These are phyloP conservation scores for Candida pini DNA, from an alignment of 805 yeast genomes.

Conservation along the genomic window DNA sequence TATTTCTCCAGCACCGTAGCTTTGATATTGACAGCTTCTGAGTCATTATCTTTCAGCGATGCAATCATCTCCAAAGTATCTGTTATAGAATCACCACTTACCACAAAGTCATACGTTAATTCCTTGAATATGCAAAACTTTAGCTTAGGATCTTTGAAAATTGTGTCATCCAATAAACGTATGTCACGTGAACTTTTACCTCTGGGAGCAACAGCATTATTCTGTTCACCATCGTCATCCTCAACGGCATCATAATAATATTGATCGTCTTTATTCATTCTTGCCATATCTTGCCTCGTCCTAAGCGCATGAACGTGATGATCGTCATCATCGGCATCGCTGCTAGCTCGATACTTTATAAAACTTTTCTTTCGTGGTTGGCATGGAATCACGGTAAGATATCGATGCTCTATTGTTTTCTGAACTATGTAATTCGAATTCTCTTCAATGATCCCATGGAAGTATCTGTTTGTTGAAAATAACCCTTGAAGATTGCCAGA, in stretches of 20 bases:
- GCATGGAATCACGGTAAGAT: conserved; percentile 1
- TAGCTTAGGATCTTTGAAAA: conserved; percentile 4
- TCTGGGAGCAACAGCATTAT: too few species aligned
- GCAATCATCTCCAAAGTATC: not conserved
- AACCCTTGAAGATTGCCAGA: conserved; percentile 11
- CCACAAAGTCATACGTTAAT: conserved; percentile 8
- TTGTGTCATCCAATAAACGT: conserved; percentile 5
- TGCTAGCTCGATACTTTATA: conserved; percentile 14
- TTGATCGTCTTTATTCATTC: not conserved
- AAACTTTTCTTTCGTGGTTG: conserved; percentile 4
- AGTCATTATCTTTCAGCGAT: not conserved
- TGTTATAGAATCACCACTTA: not conserved
- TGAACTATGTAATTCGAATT: conserved; percentile 7
- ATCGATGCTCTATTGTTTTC: conserved; percentile 6
- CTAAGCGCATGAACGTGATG: conserved; percentile 16
- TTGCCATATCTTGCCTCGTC: conserved; percentile 9
- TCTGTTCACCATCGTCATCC: not conserved
- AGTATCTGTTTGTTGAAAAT: conserved; percentile 3
- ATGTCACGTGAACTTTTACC: conserved; percentile 9
- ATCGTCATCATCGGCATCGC: conserved; percentile 10
- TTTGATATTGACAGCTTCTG: not conserved
- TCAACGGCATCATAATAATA: not conserved
- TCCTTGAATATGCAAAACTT: conserved; percentile 1
- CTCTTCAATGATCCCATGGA: conserved; percentile 6
- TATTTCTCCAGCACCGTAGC: too few species aligned